Conservation (phyloP, 192 early-diverging fungal species). For the Jimgerdemannia lactiflua region DNA sequence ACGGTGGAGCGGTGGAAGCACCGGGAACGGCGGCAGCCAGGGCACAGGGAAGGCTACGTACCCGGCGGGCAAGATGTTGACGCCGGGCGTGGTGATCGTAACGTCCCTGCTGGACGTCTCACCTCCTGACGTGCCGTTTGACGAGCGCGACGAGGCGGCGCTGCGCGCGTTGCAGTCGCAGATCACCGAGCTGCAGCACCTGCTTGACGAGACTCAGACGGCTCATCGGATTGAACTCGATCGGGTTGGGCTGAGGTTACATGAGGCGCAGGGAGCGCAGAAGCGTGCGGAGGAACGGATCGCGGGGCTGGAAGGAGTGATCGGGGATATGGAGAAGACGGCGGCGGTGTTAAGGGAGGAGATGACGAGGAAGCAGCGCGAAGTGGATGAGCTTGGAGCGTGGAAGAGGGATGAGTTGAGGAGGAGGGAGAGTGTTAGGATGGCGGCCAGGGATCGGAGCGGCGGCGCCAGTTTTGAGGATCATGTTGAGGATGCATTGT, state of each 20-base stretch:
- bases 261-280: not conserved
- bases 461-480: not conserved
- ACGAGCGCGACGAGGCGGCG: not conserved
- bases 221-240: not conserved
- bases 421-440: not conserved
- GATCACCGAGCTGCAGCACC: not conserved
- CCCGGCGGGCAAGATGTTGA: no score
- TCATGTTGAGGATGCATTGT: not conserved
- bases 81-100: no score
- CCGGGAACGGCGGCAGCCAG: not conserved
- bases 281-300: not conserved
- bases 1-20: not conserved
- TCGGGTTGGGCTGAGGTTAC: not conserved
- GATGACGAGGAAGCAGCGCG: not conserved
- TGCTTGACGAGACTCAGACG: not conserved
- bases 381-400: not conserved
- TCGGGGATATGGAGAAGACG: not conserved
- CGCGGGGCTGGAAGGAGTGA: not conserved
- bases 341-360: not conserved
- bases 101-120: no score
- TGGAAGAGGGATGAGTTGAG: not conserved
- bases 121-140: no score
- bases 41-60: no score
- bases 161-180: not conserved
- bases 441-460: not conserved